Percentiles rank a stretch among this genome's conserved stretches.
These are phyloP conservation scores for Fusarium sp. DNA, from an alignment of 2,329 filamentous ascomycete genomes.

Conservation along the genomic window DNA sequence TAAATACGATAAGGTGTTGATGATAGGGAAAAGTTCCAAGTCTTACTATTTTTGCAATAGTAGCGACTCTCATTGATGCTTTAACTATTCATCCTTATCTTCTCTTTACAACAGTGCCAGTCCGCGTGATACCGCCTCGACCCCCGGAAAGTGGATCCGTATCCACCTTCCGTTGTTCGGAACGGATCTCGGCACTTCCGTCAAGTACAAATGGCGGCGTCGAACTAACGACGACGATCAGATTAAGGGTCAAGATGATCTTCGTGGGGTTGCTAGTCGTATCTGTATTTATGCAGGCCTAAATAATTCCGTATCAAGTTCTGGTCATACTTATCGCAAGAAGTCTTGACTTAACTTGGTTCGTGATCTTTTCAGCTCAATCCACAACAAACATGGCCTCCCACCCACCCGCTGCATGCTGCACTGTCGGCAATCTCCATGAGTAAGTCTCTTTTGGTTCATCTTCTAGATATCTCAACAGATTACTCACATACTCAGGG, in stretches of 20 bases:
- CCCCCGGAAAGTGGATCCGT: conserved; percentile 5
- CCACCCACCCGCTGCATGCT: conserved; percentile 28
- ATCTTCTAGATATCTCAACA: accelerated
- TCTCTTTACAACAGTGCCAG: background rate
- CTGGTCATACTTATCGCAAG: background rate
- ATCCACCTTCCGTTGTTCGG: conserved; percentile 37
- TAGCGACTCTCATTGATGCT: conserved; percentile 1
- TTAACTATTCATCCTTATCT: background rate
- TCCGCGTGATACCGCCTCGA: background rate
- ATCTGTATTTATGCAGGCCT: conserved; percentile 11
- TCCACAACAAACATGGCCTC: conserved; percentile 13
- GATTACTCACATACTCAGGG: background rate
- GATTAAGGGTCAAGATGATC: background rate
- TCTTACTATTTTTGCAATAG: background rate
- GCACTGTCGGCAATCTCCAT: conserved; percentile 22
- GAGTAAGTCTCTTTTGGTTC: conserved; percentile 1
- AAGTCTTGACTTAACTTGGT: background rate
- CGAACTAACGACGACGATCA: background rate
- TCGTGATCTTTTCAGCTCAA: background rate
- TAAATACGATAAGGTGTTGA: too few relatives aligned
- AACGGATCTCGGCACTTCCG: conserved; percentile 20
- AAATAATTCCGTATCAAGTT: background rate
- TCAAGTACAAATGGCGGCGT: background rate
- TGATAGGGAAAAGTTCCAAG: background rate
- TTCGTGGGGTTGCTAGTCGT: background rate